Evolutionary conservation across 345 rosid genomes (phyloP).

Genomic region (Aquilaria yunnanensis): DNA sequence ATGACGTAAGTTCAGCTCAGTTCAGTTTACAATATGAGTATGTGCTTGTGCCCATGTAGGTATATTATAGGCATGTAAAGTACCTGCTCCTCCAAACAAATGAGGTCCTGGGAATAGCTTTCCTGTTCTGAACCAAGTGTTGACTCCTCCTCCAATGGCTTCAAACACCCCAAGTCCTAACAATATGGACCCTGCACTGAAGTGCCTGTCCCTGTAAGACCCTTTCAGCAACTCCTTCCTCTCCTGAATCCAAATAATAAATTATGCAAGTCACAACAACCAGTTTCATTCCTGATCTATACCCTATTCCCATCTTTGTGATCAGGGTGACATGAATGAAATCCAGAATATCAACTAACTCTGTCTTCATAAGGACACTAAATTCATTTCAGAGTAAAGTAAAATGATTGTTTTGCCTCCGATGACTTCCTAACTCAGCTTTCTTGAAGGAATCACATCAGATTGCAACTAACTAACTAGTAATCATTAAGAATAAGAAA

Average conservation of each 20-base stretch:
- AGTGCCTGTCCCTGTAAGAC: constrained; percentile 68
- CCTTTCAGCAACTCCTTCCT: constrained; percentile 69
- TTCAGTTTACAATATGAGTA: neutral
- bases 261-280: neutral
- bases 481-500: no score
- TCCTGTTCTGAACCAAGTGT: constrained; percentile 81
- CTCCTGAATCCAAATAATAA: constrained; percentile 30
- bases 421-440: no score
- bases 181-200: constrained; percentile 75
- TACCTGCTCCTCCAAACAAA: constrained; percentile 90
- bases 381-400: no score
- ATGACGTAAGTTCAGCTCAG: neutral
- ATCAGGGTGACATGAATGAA: no score
- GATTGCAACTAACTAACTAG: no score
- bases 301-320: no score
- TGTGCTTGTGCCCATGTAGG: no score
- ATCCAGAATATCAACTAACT: no score
- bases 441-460: no score
- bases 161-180: constrained; percentile 87
- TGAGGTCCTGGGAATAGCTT: constrained; percentile 99
- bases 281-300: neutral
- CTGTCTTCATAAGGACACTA: no score
- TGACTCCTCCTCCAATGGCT: constrained; percentile 66
- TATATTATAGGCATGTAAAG: no score
- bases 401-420: no score